Conservation (phyloP, 805 yeast genomes). For the Candida maris region DNA sequence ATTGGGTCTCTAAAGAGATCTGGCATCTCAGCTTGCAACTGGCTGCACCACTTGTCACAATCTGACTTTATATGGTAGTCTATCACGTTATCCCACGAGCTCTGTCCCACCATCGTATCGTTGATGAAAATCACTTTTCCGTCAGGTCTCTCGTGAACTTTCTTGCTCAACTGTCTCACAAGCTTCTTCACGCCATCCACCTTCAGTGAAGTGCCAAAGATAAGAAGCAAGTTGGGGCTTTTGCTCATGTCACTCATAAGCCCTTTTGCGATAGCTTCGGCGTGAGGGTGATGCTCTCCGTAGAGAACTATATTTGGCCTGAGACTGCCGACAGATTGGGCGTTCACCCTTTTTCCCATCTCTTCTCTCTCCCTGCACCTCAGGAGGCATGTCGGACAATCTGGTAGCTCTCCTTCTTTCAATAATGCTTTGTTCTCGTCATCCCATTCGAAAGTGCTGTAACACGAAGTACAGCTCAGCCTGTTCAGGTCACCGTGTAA, state of each 20-base stretch:
- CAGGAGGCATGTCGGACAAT: constrained; percentile 66
- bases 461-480: constrained; percentile 74
- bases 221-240: constrained; percentile 75
- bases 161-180: constrained; percentile 63
- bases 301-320: constrained; percentile 89
- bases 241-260: constrained; percentile 59
- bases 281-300: constrained; percentile 90
- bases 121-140: constrained; percentile 80
- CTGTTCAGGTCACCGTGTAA: constrained; percentile 84
- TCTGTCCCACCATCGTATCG: constrained; percentile 55
- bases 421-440: constrained; percentile 44
- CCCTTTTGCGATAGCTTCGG: constrained; percentile 74
- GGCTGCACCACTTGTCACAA: constrained; percentile 76
- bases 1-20: constrained; percentile 47
- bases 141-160: constrained; percentile 66
- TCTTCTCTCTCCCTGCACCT: constrained; percentile 52
- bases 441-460: constrained; percentile 57
- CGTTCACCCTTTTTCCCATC: constrained; percentile 71
- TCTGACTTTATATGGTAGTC: constrained; percentile 79
- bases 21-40: constrained; percentile 52
- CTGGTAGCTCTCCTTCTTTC: constrained; percentile 65
- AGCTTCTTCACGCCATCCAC: constrained; percentile 85
- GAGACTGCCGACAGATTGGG: constrained; percentile 68
- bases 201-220: constrained; percentile 88
- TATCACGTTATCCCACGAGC: constrained; percentile 65